A percentile compares a stretch with the other conserved stretches of the same genome.
Conservation (phyloP, 2,329 filamentous ascomycete species). For the Metarhizium album region DNA sequence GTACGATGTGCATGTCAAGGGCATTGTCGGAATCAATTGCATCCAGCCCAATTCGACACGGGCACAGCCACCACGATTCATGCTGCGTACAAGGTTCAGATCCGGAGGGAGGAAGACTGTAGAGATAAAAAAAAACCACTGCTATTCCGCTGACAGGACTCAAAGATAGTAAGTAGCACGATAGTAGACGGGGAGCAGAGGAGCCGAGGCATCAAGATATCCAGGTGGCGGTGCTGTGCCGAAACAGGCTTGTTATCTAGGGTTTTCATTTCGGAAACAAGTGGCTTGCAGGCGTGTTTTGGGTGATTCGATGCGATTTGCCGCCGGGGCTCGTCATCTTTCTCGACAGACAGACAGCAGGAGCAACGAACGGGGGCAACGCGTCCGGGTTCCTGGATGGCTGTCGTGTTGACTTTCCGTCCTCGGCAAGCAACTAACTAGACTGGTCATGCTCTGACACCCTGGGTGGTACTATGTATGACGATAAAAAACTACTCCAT, state of each 20-base stretch:
- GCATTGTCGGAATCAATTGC: background rate
- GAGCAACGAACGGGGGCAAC: too few species aligned
- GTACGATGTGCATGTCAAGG: background rate
- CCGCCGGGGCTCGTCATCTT: background rate
- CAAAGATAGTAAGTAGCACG: background rate
- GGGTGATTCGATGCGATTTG: background rate
- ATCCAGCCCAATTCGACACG: background rate
- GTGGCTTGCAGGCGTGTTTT: background rate
- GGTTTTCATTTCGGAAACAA: background rate
- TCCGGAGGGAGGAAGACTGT: background rate
- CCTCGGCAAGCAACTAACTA: too few species aligned
- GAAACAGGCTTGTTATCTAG: conserved; percentile 1
- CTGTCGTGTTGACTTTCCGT: too few species aligned
- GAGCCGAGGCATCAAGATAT: background rate
- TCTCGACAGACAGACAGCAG: too few species aligned
- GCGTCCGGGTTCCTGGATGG: too few species aligned
- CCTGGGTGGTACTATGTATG: too few species aligned
- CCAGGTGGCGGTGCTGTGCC: background rate
- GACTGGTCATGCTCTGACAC: too few species aligned
- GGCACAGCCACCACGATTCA: background rate
- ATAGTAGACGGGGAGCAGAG: background rate
- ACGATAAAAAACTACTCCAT: too few species aligned
- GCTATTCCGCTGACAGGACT: too few species aligned
- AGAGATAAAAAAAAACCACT: background rate
- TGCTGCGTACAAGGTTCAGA: background rate